These are phyloP conservation scores for Penicillium aurantiogriseum DNA, from an alignment of 2,329 filamentous ascomycete genomes.

Conservation along the genomic window DNA sequence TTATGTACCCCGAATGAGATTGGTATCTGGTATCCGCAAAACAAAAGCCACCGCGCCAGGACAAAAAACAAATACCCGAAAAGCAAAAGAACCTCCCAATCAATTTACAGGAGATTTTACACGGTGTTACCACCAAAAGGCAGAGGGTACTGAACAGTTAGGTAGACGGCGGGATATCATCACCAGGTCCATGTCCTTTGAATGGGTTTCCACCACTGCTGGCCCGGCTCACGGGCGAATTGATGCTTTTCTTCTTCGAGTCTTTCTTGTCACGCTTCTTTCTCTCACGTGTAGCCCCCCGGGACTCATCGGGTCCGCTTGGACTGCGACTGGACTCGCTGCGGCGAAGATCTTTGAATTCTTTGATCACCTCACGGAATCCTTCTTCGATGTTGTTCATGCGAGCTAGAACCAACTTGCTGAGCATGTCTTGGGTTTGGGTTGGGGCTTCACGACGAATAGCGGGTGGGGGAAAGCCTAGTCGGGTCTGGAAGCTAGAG, in stretches of 20 bases:
- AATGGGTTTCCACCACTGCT: constrained; percentile 19
- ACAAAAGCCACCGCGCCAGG: not conserved
- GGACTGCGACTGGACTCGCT: constrained; percentile 36
- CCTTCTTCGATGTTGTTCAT: constrained; percentile 94
- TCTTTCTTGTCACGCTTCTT: constrained; percentile 32
- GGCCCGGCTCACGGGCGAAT: constrained; percentile 19
- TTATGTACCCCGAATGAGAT: not conserved
- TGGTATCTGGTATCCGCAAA: constrained; percentile 5
- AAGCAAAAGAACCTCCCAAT: not conserved
- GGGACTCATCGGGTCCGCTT: constrained; percentile 29
- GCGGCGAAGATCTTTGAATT: constrained; percentile 65
- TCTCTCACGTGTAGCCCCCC: constrained; percentile 23
- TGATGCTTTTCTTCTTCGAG: constrained; percentile 16
- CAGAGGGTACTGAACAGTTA: not conserved
- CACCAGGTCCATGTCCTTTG: not conserved
- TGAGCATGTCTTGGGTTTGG: constrained; percentile 69
- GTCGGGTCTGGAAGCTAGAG: constrained; percentile 77
- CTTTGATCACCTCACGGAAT: constrained; percentile 79
- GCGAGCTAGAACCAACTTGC: constrained; percentile 75
- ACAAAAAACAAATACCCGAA: not conserved
- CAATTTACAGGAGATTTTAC: constrained; percentile 2
- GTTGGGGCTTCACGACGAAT: constrained; percentile 48
- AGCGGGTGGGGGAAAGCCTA: constrained; percentile 69
- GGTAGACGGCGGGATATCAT: not conserved
- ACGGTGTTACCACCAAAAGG: not conserved